Evolutionary conservation across 495 filamentous ascomycete species (phyloP), one percentile per base, ranked within the genome.

Genomic region (Podospora conica): DNA sequence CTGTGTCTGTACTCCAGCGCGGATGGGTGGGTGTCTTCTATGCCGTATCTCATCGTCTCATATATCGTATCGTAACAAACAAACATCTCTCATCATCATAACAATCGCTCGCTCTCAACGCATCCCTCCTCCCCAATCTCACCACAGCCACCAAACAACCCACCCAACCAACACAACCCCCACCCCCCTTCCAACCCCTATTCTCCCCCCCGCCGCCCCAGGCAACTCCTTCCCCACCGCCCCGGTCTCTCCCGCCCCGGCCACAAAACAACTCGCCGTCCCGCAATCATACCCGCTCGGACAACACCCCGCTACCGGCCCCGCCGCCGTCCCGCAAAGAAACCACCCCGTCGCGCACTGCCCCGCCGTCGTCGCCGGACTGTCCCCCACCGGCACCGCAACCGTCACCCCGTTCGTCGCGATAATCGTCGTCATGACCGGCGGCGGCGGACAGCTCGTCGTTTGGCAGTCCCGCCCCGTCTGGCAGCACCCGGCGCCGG

Each of bases 301-400:
- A 81, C 92, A 97, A 71, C 92, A 97, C 9, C 93, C 92, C 0
- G 87, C 84, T 0, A 79, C 79, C 12, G 80, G 83, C 6, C 84
- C 85, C 0, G 84, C 85, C 63, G 71, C 74, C 0, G 31, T 60
- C 20, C 76, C 76, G 69, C 93, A 97, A 53, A 81, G 83, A 63
- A 86, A 91, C 92, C 92, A 97, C 3, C 92, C 92, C 23, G 62
- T 76, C 0, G 91, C 91, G 68, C 93, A 97, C 25, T 73, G 78
- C 10, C 81, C 77, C 8, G 73, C 75, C 0, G 75, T 67, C 0
- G 21, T 74, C 71, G 29, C 73, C 75, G 21, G 77, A 66, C 21
- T 78, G 71, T 31, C 81, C 71, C 15, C 77, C 79, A 10, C 78
- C 0, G 90, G 87, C 9, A 86, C 87, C 0, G 87, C 87, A 61